Percentiles rank a stretch among this genome's conserved stretches.
These are phyloP conservation scores for Pyrenula massariospora DNA, from an alignment of 495 filamentous ascomycete species.

Conservation along the genomic window DNA sequence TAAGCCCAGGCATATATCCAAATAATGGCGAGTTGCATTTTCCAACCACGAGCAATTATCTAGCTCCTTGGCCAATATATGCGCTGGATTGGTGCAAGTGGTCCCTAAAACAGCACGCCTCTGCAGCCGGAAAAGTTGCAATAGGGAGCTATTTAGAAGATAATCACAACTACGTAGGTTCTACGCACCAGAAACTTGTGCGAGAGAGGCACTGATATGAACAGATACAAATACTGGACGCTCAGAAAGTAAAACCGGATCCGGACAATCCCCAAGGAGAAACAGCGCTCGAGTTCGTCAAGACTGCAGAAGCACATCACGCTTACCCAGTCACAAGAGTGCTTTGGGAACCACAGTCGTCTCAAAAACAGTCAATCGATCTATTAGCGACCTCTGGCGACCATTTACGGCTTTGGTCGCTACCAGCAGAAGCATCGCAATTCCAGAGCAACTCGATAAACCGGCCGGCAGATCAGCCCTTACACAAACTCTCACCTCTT, in stretches of 20 bases:
- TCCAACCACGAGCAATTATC: conserved; percentile 71
- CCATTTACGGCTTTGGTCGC: conserved; percentile 89
- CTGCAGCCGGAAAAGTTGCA: conserved; percentile 80
- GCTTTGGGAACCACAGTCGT: conserved; percentile 94
- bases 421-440: conserved; percentile 45
- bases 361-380: conserved; percentile 92
- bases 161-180: conserved; percentile 85
- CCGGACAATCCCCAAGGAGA: conserved; percentile 55
- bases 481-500: conserved; percentile 84
- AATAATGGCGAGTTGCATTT: conserved; percentile 35
- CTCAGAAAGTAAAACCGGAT: conserved; percentile 57
- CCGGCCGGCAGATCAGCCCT: conserved; percentile 48
- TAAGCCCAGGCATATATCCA: conserved; percentile 23
- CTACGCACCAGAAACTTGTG: neutral
- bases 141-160: conserved; percentile 95
- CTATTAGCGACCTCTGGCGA: conserved; percentile 93
- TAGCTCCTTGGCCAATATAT: conserved; percentile 91
- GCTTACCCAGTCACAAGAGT: conserved; percentile 95
- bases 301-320: conserved; percentile 94
- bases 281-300: conserved; percentile 77
- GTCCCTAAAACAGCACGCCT: conserved; percentile 53
- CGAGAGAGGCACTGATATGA: conserved; percentile 6
- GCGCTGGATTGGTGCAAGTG: conserved; percentile 99
- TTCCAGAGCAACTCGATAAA: conserved; percentile 59
- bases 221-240: conserved; percentile 96